A percentile compares a stretch with the other conserved stretches of the same genome.
Conservation (phyloP, 1,139 yeast species). For the Taiozyma sp. region DNA sequence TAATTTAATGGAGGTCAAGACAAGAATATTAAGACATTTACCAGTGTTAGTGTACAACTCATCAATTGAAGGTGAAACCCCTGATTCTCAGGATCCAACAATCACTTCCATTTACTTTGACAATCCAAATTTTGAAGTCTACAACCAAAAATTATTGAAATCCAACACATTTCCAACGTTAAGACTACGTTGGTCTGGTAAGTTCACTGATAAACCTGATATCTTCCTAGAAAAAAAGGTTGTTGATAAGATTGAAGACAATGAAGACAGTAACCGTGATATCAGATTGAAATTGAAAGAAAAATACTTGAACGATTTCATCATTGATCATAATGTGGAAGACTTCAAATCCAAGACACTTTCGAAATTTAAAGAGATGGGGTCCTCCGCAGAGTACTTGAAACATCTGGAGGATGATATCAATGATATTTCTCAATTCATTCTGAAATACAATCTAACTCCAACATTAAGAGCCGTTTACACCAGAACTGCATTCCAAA, state of each 20-base stretch:
- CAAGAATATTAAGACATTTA: slow-evolving; percentile 85
- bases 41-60: slow-evolving; percentile 77
- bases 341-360: slow-evolving; percentile 43
- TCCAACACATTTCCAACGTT: slow-evolving; percentile 70
- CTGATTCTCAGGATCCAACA: slow-evolving; percentile 65
- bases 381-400: slow-evolving; percentile 44
- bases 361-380: slow-evolving; percentile 52
- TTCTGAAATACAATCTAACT: slow-evolving; percentile 62
- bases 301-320: slow-evolving; percentile 66
- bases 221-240: slow-evolving; percentile 76
- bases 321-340: slow-evolving; percentile 40
- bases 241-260: slow-evolving; percentile 49
- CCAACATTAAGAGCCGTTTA: slow-evolving; percentile 86
- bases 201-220: slow-evolving; percentile 69
- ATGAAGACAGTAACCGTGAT: slow-evolving; percentile 41
- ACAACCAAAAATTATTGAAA: slow-evolving; percentile 76
- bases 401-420: slow-evolving; percentile 52
- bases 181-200: slow-evolving; percentile 90
- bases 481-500: slow-evolving; percentile 94
- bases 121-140: slow-evolving; percentile 74
- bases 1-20: slow-evolving; percentile 93
- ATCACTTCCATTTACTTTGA: slow-evolving; percentile 89
- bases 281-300: slow-evolving; percentile 66
- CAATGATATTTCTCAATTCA: slow-evolving; percentile 56
- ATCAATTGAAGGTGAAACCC: slow-evolving; percentile 32